Conservation (phyloP, 1,284 basidiomycete genomes). For the Sphaerobolus stellatus region DNA sequence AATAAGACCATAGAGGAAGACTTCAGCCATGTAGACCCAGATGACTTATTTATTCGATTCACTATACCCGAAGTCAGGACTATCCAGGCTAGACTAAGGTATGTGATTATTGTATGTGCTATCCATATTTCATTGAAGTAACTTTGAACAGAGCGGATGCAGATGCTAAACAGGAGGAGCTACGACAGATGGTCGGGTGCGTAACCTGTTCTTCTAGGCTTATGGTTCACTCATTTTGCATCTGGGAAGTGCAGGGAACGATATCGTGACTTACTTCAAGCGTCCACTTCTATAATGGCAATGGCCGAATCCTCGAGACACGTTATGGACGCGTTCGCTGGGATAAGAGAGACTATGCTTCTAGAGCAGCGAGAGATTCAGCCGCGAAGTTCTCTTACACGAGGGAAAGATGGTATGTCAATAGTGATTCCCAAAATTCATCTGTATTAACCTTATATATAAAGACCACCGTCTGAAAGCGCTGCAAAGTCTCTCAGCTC, state of each 20-base stretch:
- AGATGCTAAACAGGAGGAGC: slow-evolving; percentile 87
- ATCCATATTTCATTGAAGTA: slow-evolving; percentile 3
- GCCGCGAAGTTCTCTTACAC: slow-evolving; percentile 36
- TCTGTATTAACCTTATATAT: slow-evolving; percentile 11
- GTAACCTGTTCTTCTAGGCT: slow-evolving; percentile 34
- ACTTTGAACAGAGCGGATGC: slow-evolving; percentile 66
- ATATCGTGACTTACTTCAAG: slow-evolving; percentile 89
- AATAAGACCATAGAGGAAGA: slow-evolving; percentile 18
- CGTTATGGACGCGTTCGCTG: slow-evolving; percentile 59
- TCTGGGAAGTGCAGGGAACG: slow-evolving; percentile 76
- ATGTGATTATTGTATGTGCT: slow-evolving; percentile 10
- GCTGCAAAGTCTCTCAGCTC: slow-evolving; percentile 77
- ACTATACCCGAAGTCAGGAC: slow-evolving; percentile 74
- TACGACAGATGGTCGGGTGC: slow-evolving; percentile 94
- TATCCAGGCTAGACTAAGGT: slow-evolving; percentile 75
- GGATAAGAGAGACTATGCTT: slow-evolving; percentile 54
- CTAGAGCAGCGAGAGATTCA: slow-evolving; percentile 45
- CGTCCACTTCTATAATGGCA: slow-evolving; percentile 83
- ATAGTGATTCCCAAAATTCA: not conserved
- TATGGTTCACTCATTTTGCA: slow-evolving; percentile 34
- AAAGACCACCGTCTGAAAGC: slow-evolving; percentile 66
- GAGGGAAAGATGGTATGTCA: slow-evolving; percentile 49
- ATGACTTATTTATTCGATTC: slow-evolving; percentile 76
- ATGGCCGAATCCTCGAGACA: slow-evolving; percentile 65
- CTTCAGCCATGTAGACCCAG: slow-evolving; percentile 57